Conservation (phyloP, 1,139 yeast genomes). For the Debaryomycetaceae sp. region DNA sequence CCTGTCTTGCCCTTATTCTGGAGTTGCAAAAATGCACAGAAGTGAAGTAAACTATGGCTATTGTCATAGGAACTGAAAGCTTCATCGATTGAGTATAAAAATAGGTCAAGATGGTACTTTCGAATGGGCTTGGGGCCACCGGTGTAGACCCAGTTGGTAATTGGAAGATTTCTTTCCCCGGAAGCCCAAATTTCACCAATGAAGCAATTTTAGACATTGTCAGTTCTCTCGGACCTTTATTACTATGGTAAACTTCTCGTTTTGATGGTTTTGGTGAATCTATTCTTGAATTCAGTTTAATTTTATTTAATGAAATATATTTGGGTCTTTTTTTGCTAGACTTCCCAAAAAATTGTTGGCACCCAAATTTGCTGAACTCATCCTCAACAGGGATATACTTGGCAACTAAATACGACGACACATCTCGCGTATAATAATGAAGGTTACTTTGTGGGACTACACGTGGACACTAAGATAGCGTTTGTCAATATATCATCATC, state of each 20-base stretch:
- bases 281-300: too few relatives aligned
- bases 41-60: constrained; percentile 59
- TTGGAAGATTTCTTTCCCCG: constrained; percentile 30
- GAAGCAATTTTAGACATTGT: not conserved
- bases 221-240: too few relatives aligned
- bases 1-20: constrained; percentile 34
- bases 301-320: too few relatives aligned
- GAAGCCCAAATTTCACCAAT: constrained; percentile 34
- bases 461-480: too few relatives aligned
- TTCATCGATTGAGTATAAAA: constrained; percentile 33
- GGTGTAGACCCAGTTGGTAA: constrained; percentile 32
- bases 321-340: not conserved
- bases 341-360: not conserved
- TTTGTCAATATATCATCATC: too few relatives aligned
- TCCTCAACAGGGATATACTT: too few relatives aligned
- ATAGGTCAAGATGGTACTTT: constrained; percentile 20
- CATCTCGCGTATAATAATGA: too few relatives aligned
- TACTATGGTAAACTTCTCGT: too few relatives aligned
- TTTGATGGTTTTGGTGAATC: too few relatives aligned
- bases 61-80: constrained; percentile 50
- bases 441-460: too few relatives aligned
- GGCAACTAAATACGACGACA: too few relatives aligned
- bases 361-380: not conserved
- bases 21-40: constrained; percentile 57
- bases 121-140: constrained; percentile 37